These are phyloP conservation scores for Begonia loranthoides DNA, from an alignment of 306 rosid species.

Conservation along the genomic window DNA sequence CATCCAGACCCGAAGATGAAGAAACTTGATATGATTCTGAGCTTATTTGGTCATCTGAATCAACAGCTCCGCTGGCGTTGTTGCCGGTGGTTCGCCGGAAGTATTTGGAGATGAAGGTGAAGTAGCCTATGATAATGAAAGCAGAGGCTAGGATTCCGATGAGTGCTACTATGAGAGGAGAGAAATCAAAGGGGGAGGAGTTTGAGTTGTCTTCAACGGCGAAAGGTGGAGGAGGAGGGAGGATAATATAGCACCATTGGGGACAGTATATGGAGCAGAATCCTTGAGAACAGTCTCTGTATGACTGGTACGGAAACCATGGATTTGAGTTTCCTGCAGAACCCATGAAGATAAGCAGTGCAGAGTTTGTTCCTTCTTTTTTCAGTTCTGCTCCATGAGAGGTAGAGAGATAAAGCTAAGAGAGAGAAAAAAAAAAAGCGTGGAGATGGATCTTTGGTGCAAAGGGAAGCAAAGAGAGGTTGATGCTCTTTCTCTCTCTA, in stretches of 20 bases:
- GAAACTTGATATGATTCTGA: constrained; percentile 17
- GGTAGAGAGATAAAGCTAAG: constrained; percentile 1
- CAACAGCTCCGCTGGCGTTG: background rate
- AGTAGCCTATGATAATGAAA: constrained; percentile 46
- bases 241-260: constrained; percentile 57
- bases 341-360: constrained; percentile 16
- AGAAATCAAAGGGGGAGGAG: constrained; percentile 30
- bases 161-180: constrained; percentile 61
- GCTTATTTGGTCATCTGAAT: constrained; percentile 5
- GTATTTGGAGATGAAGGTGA: constrained; percentile 45
- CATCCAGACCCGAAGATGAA: constrained; percentile 37
- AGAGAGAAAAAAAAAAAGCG: constrained; percentile 1
- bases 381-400: constrained; percentile 1
- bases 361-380: no score
- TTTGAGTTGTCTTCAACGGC: constrained; percentile 1
- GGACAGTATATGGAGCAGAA: constrained; percentile 74
- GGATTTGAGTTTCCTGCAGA: constrained; percentile 27
- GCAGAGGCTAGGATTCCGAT: constrained; percentile 59
- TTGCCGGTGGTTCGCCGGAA: constrained; percentile 20
- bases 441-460: constrained; percentile 18
- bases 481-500: constrained; percentile 6
- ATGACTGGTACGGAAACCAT: constrained; percentile 25
- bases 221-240: constrained; percentile 62
- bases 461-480: constrained; percentile 35
- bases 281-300: constrained; percentile 48